Conservation (phyloP, 169 alveolate genomes). For the Plasmodium ovale region DNA sequence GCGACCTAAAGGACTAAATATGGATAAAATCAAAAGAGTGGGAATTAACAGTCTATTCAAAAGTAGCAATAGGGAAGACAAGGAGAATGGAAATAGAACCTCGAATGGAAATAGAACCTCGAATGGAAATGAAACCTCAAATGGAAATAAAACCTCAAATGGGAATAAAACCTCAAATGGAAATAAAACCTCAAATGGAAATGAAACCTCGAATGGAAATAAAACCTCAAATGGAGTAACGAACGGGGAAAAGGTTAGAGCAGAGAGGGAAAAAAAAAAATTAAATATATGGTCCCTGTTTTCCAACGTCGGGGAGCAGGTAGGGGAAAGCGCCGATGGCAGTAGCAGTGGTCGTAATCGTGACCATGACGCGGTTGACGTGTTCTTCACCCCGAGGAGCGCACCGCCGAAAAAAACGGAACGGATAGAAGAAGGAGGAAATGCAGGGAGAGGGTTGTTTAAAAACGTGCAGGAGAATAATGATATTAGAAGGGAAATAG, state of each 20-base stretch:
- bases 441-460: constrained; percentile 6
- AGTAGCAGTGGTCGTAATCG: not conserved
- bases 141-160: not conserved
- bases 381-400: constrained; percentile 34
- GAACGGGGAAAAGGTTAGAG: constrained; percentile 14
- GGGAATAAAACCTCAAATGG: not conserved
- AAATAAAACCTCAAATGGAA: not conserved
- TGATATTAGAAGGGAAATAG: constrained; percentile 58
- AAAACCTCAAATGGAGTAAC: not conserved
- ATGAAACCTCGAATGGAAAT: not conserved
- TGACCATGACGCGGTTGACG: not conserved
- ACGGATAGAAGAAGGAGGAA: not conserved
- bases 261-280: constrained; percentile 42
- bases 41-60: not conserved
- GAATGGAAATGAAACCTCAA: not conserved
- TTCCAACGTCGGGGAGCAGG: constrained; percentile 21
- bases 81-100: not conserved
- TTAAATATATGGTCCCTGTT: constrained; percentile 49
- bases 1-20: too few relatives aligned
- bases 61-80: not conserved
- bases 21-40: not conserved
- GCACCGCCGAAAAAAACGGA: constrained; percentile 6
- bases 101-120: not conserved
- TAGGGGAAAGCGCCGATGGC: not conserved
- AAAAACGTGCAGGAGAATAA: constrained; percentile 24